A percentile compares a stretch with the other conserved stretches of the same genome.
phyloP scores from a whole-genome alignment of 306 rosid species.

The Cucumis melo region DNA sequence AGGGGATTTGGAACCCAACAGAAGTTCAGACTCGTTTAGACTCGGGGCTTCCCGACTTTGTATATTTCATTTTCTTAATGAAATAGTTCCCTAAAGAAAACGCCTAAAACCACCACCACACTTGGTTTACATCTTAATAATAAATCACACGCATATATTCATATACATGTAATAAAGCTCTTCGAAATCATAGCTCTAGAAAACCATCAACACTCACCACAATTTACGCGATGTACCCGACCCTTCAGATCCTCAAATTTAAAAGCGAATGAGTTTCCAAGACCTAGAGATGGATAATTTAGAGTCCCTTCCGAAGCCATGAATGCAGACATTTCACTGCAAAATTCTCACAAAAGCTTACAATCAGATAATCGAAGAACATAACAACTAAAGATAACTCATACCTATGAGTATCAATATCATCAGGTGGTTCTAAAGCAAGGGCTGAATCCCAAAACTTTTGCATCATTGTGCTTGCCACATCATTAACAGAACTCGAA shows the following conservation, averaged over 20 bases:
- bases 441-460: constrained; percentile 94
- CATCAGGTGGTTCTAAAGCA: constrained; percentile 77
- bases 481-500: constrained; percentile 61
- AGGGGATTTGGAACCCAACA: too few species aligned
- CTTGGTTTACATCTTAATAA: not conserved
- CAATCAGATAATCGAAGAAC: constrained; percentile 7
- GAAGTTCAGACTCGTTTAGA: not conserved
- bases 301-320: constrained; percentile 54
- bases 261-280: constrained; percentile 64
- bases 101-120: not conserved
- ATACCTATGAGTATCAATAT: constrained; percentile 71
- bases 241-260: constrained; percentile 74
- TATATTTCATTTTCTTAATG: not conserved
- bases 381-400: not conserved
- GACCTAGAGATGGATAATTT: constrained; percentile 41
- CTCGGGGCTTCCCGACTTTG: not conserved
- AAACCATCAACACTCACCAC: constrained; percentile 41
- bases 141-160: not conserved
- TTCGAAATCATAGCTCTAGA: not conserved
- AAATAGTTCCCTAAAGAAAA: not conserved
- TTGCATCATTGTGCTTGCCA: constrained; percentile 86
- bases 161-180: not conserved
- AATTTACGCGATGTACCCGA: constrained; percentile 64
- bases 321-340: constrained; percentile 69
- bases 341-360: constrained; percentile 10